These are phyloP conservation scores for Misopates orontium DNA, from an alignment of 257 asterid species.

Conservation along the genomic window DNA sequence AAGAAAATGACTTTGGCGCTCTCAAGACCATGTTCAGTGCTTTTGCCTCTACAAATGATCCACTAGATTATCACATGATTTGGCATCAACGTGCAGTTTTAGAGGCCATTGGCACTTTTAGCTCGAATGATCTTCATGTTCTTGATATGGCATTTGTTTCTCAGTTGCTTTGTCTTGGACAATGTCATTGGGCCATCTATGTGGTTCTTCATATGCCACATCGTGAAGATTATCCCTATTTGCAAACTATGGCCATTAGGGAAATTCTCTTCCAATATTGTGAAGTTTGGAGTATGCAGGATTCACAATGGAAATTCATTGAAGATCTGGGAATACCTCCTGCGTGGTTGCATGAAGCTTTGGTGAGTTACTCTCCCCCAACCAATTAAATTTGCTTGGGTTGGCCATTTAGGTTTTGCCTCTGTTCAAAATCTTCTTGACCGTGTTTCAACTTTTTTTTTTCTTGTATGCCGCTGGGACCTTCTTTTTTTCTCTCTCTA, in stretches of 20 bases:
- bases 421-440: slow-evolving; percentile 11
- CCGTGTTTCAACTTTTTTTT: slow-evolving; percentile 16
- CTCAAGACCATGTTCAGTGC: slow-evolving; percentile 93
- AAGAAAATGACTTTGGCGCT: slow-evolving; percentile 67
- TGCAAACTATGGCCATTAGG: slow-evolving; percentile 67
- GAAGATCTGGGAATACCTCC: slow-evolving; percentile 87
- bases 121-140: slow-evolving; percentile 86
- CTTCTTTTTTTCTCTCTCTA: background rate
- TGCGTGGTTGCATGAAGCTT: slow-evolving; percentile 92
- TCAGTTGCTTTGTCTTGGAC: slow-evolving; percentile 86
- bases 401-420: slow-evolving; percentile 16
- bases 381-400: slow-evolving; percentile 18
- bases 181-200: slow-evolving; percentile 97
- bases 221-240: slow-evolving; percentile 84
- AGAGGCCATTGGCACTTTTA: slow-evolving; percentile 88
- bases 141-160: slow-evolving; percentile 91
- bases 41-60: slow-evolving; percentile 86
- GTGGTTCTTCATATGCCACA: slow-evolving; percentile 92
- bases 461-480: slow-evolving; percentile 21
- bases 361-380: slow-evolving; percentile 61
- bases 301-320: slow-evolving; percentile 70
- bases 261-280: slow-evolving; percentile 94
- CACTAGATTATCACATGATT: slow-evolving; percentile 98
- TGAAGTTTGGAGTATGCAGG: slow-evolving; percentile 82
- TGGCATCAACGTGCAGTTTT: slow-evolving; percentile 98